Evolutionary conservation across 31 red algal genomes (phyloP).

Genomic region (Odonthalia washingtoniensis): DNA sequence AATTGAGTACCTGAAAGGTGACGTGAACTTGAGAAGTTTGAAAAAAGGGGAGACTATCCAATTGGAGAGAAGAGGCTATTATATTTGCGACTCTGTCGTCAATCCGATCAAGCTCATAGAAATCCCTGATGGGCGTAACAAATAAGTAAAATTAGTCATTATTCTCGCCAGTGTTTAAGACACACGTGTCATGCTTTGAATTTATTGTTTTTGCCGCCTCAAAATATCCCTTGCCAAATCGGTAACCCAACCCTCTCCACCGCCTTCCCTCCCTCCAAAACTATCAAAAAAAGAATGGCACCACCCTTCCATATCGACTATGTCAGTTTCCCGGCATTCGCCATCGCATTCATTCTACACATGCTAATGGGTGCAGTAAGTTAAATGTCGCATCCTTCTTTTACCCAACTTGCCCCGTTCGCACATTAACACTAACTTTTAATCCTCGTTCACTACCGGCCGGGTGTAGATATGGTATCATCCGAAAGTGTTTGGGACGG

Average conservation of each 20-base stretch:
- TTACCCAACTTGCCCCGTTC: not conserved
- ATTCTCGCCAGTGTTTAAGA: too few species aligned
- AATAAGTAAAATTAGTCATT: too few species aligned
- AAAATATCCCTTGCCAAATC: too few species aligned
- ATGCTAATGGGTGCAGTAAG: conserved; percentile 79
- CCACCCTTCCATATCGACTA: conserved; percentile 47
- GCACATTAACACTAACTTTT: too few species aligned
- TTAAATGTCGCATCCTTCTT: too few species aligned
- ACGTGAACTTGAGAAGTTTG: conserved; percentile 91
- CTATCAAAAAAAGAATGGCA: not conserved
- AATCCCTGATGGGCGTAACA: conserved; percentile 80
- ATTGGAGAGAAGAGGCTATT: conserved; percentile 97
- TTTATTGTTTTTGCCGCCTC: too few species aligned
- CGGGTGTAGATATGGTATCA: conserved; percentile 67
- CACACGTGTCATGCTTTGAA: too few species aligned
- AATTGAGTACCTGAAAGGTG: conserved; percentile 64
- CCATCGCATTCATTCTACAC: conserved; percentile 61
- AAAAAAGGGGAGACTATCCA: conserved; percentile 94
- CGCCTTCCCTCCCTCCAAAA: too few species aligned
- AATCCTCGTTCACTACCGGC: not conserved
- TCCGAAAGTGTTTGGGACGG: conserved; percentile 58
- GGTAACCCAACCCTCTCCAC: too few species aligned
- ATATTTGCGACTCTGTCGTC: conserved; percentile 83
- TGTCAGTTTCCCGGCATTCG: conserved; percentile 67
- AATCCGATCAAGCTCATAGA: conserved; percentile 86